Conservation (phyloP, 2,329 filamentous ascomycete species). For the Fusarium austroafricanum region DNA sequence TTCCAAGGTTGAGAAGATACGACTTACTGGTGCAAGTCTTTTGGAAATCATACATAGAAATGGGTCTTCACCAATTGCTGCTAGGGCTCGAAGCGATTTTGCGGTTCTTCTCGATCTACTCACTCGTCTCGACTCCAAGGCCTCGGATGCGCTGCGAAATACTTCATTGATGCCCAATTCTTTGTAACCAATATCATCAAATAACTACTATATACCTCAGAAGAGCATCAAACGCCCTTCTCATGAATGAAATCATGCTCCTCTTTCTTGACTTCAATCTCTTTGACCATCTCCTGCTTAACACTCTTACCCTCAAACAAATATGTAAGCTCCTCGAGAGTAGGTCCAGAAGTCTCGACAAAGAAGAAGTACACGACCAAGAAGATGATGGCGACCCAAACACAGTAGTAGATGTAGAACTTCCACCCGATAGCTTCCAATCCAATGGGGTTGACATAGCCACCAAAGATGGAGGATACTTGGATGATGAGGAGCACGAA, state of each 20-base stretch:
- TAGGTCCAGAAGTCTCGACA: conserved; percentile 53
- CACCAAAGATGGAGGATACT: conserved; percentile 52
- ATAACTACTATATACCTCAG: fast-evolving
- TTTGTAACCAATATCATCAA: neutral
- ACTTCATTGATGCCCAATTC: conserved; percentile 24
- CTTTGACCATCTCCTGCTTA: conserved; percentile 34
- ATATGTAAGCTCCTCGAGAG: conserved; percentile 51
- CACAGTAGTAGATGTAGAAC: conserved; percentile 57
- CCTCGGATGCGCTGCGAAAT: conserved; percentile 55
- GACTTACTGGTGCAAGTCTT: conserved; percentile 53
- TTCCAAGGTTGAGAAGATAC: conserved; percentile 54
- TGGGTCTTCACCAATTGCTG: conserved; percentile 51
- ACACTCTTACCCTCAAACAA: conserved; percentile 36
- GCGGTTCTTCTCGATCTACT: conserved; percentile 55
- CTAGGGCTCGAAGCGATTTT: conserved; percentile 55
- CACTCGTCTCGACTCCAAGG: conserved; percentile 56
- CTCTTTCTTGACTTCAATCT: conserved; percentile 32
- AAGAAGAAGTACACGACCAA: conserved; percentile 56
- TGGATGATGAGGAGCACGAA: conserved; percentile 56
- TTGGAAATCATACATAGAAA: conserved; percentile 55
- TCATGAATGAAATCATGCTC: conserved; percentile 33
- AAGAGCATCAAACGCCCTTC: conserved; percentile 7
- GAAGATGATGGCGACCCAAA: conserved; percentile 54
- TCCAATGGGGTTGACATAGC: conserved; percentile 55
- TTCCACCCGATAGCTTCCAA: conserved; percentile 55